Conservation (phyloP, 352 stramenopile species). For the Phytopythium delawarense region DNA sequence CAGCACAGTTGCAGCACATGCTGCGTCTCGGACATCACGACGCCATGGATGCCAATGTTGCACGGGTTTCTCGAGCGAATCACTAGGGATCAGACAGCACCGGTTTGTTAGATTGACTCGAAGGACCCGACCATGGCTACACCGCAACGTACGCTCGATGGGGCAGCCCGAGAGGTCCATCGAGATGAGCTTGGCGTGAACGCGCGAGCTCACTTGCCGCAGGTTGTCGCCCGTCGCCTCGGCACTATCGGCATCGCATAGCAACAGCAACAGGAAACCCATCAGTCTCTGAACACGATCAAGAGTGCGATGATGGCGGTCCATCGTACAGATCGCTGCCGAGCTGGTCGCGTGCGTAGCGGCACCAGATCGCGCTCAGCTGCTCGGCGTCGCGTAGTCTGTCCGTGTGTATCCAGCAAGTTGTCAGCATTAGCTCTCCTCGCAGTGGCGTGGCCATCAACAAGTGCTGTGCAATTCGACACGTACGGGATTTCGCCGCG, state of each 20-base stretch:
- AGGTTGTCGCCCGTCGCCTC: slow-evolving; percentile 10
- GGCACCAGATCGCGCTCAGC: slow-evolving; percentile 62
- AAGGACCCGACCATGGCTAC: not conserved
- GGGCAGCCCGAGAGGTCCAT: slow-evolving; percentile 69
- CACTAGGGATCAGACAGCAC: slow-evolving; percentile 21
- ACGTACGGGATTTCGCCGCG: slow-evolving; percentile 43
- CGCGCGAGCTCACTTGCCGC: slow-evolving; percentile 12
- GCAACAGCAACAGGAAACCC: not conserved
- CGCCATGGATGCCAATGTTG: slow-evolving; percentile 41
- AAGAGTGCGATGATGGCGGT: not conserved
- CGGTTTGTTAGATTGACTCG: not conserved
- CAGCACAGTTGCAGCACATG: slow-evolving; percentile 60
- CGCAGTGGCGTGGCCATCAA: not conserved
- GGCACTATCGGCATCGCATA: not conserved
- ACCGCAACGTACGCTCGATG: slow-evolving; percentile 40
- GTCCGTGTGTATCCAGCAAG: not conserved
- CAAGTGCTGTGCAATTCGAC: not conserved
- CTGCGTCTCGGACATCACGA: slow-evolving; percentile 63
- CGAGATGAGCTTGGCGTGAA: slow-evolving; percentile 53
- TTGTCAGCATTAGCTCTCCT: not conserved
- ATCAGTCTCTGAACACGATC: not conserved
- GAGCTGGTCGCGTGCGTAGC: slow-evolving; percentile 55
- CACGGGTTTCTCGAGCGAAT: slow-evolving; percentile 53
- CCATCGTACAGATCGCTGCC: slow-evolving; percentile 19
- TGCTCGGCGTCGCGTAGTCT: slow-evolving; percentile 47